Conservation (phyloP, 345 rosid genomes). For the Physaria fendleri region DNA sequence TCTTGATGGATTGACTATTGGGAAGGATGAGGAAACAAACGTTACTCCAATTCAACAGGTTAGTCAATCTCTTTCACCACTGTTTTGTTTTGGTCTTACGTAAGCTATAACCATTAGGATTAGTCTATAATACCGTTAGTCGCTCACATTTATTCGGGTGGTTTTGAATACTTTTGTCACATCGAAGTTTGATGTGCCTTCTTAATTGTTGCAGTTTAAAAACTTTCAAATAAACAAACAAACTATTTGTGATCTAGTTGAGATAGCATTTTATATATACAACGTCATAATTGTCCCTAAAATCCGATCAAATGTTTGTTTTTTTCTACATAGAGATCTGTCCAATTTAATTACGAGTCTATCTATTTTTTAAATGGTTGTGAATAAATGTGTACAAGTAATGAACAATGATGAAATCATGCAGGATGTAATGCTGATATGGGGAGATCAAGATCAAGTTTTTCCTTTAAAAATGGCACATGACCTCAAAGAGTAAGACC, state of each 20-base stretch:
- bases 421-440: slow-evolving; percentile 65
- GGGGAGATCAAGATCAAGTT: slow-evolving; percentile 78
- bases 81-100: neutral
- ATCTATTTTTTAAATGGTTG: neutral
- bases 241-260: neutral
- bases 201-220: neutral
- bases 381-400: neutral
- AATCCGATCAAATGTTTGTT: too few relatives aligned
- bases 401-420: neutral
- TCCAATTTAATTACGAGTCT: neutral
- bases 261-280: too few relatives aligned
- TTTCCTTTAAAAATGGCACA: slow-evolving; percentile 74
- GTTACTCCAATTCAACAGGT: slow-evolving; percentile 70
- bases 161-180: neutral
- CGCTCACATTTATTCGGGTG: neutral
- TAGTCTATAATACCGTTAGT: neutral
- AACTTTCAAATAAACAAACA: too few relatives aligned
- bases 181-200: neutral
- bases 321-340: too few relatives aligned
- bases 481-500: slow-evolving; percentile 56
- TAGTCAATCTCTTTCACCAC: neutral
- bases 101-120: neutral
- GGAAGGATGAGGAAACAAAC: slow-evolving; percentile 32
- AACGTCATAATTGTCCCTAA: too few relatives aligned
- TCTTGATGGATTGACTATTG: slow-evolving; percentile 48